Conservation (phyloP, 108 stramenopile species). For the Schizochytrium sp. region DNA sequence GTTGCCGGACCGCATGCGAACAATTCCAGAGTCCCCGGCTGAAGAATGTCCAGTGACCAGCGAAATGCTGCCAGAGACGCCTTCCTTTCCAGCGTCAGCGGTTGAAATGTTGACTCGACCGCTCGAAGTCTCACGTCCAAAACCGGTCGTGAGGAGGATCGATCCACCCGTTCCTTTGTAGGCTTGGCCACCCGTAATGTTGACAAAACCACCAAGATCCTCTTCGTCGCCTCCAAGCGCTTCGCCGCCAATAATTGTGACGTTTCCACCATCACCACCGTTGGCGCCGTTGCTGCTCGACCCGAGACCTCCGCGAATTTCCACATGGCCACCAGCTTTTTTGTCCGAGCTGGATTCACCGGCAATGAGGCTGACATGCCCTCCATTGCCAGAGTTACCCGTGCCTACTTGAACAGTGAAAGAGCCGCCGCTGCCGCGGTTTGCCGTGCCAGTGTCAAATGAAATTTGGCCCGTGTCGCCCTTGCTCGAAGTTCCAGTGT, state of each 20-base stretch:
- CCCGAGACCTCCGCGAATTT: not conserved
- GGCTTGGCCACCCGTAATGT: not conserved
- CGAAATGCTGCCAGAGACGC: not conserved
- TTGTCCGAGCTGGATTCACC: not conserved
- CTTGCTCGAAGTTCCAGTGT: not conserved
- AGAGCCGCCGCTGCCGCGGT: not conserved
- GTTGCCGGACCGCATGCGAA: conserved; percentile 30
- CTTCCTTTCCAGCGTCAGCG: not conserved
- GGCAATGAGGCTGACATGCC: not conserved
- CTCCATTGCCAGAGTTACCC: not conserved
- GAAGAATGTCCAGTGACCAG: not conserved
- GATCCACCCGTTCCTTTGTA: not conserved
- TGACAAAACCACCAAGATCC: not conserved
- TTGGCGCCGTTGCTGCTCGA: not conserved
- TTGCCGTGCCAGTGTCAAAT: not conserved
- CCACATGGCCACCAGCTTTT: not conserved
- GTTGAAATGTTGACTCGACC: not conserved
- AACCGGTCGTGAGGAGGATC: not conserved
- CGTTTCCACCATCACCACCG: not conserved
- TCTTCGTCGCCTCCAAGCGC: not conserved
- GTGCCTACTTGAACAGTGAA: not conserved
- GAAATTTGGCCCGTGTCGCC: not conserved
- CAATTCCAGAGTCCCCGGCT: not conserved
- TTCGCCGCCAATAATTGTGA: not conserved
- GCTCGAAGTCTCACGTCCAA: not conserved